Base-by-base conservation (phyloP, 495 filamentous ascomycete species). In the Massariosphaeria phaeospora region DNA sequence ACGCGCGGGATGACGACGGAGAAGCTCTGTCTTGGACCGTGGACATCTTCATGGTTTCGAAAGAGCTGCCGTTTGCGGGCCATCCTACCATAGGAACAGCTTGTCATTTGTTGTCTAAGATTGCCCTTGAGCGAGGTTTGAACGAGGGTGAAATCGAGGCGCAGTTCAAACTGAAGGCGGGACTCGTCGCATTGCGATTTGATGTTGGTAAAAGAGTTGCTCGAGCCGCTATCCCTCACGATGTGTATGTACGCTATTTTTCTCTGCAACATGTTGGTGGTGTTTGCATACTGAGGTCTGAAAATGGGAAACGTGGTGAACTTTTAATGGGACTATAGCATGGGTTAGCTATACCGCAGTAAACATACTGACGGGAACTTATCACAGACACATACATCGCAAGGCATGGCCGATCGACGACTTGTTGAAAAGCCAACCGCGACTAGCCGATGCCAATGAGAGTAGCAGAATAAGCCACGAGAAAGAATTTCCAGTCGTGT, bases 1-100 rank as follows among this genome's bases (percentile, higher is more conserved):
- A 89, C 65, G 72, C 74, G 15, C 26, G 2, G 1, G 25, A 47
- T n/a, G 52, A 9, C 8, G 45, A 47, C 6, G 29, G 15, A 4
- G 35, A 49, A 9, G 11, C 40, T 11, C 41, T 26, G 10, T 30
- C 62, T 0, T 55, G 76, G 54, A 55, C 72, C 2, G 80, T 89
- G 63, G 81, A 88, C 68, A 91, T 90, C 69, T 89, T 88, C 73
- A 83, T 79, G 24, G 69, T 72, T 12, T 66, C 73, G 18, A 53
- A 53, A 5, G 86, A 91, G 65, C 65, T 90, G 9, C 82, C 84
- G 1, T 91, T 90, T 59, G 85, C 87, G 1, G 87, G 87, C 6
- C 87, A 91, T 67, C 87, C 86, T 0, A 89, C 84, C 33, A 80
- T 91, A 54, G 87, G 87, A 44, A 75, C 83, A 0, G 81, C 83